Evolutionary conservation across 2,329 filamentous ascomycete genomes (phyloP), one percentile per base, ranked within the genome.

Genomic region (Tolypocladium endophyticum): DNA sequence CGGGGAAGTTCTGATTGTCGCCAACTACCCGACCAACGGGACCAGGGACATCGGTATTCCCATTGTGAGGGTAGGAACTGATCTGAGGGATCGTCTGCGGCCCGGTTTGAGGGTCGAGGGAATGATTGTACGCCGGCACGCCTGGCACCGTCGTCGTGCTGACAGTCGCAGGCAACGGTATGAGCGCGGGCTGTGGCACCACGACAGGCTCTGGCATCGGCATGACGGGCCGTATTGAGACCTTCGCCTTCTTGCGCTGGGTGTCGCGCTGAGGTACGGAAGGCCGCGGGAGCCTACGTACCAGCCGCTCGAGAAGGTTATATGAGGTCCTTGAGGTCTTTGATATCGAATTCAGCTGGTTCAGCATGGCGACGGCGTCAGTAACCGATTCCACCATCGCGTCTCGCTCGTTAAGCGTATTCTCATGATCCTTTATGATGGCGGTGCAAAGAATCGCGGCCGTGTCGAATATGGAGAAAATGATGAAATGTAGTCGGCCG

Each of bases 391-490:
- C 45, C 69, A 67, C 39, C 1, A 79, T 71, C 28, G 77, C 71
- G 0, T 74, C 70, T 14, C 74, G 73, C 39, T 70, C 73, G 1
- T 73, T 72, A 3, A 80, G 71, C 6, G 67, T 71, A 20, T 66
- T 61, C 12, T 74, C 69, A 11, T 66, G 64, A 45, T 82, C 80
- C 61, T 82, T 79, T 11, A 80, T 74, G 7, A 82, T 67, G 0
- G 79, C 77, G 0, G 80, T 80, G 59, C 76, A 80, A 3, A 82
- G 67, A 38, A 79, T 71, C 0, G 79, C 76, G 0, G 78, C 74
- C 0, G 79, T 80, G 60, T 82, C 79, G 59, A 82, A 81, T 33
- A 81, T 73, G 4, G 75, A 72, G 58, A 81, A 83, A 0, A 79
- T 76, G 20, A 79, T 77, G 57, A 81, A 75, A 60, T 81, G 78